Evolutionary conservation across 2,329 filamentous ascomycete species (phyloP).

Genomic region (Arthroderma sp.): DNA sequence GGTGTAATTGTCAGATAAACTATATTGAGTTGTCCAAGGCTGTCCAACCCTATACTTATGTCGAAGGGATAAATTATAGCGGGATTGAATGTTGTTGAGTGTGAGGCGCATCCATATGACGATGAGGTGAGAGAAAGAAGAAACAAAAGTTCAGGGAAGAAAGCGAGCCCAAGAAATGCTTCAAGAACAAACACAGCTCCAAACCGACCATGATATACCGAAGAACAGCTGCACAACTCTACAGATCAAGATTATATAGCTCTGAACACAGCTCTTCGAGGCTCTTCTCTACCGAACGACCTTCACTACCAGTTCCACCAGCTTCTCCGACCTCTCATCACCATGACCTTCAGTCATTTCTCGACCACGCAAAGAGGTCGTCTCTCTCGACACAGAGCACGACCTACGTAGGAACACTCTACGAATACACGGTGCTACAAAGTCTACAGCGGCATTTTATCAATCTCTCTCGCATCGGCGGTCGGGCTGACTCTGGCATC

Average conservation of each 20-base stretch:
- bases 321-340: conserved; percentile 26
- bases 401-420: conserved; percentile 35
- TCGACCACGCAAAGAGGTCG: conserved; percentile 30
- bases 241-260: not conserved
- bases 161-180: not conserved
- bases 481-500: conserved; percentile 36
- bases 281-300: not conserved
- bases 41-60: not conserved
- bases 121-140: not conserved
- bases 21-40: not conserved
- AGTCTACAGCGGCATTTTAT: conserved; percentile 32
- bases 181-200: no score
- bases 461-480: conserved; percentile 33
- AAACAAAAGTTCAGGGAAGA: not conserved
- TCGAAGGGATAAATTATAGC: not conserved
- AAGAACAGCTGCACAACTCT: not conserved
- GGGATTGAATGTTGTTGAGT: not conserved
- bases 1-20: not conserved
- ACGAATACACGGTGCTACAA: conserved; percentile 36
- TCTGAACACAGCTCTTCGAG: not conserved
- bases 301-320: conserved; percentile 21
- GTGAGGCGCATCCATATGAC: not conserved
- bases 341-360: conserved; percentile 30
- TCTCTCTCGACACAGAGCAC: conserved; percentile 28
- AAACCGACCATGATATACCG: not conserved